Evolutionary conservation across 345 rosid genomes (phyloP), one percentile per base, ranked within the genome.

Genomic region (Abelmoschus esculentus): DNA sequence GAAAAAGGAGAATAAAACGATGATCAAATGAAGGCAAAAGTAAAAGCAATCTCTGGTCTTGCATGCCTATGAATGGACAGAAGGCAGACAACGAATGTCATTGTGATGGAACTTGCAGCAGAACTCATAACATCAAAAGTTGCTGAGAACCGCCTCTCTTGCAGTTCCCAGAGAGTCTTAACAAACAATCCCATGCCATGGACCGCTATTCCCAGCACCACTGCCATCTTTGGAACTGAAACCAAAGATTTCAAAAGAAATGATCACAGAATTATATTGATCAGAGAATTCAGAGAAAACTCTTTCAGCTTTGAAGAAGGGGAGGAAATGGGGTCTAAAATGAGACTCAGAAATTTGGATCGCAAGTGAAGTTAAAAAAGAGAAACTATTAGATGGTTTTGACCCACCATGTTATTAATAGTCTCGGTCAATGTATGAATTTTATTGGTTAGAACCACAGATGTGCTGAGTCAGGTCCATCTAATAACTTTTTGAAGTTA

Each of bases 51-150:
- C 15, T 73, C 79, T 10, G 74, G 61, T 19, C 70, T 61, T 7
- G 74, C 32, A 54, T 77, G 82, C 13, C 28, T 68, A 15, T 79
- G 84, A 26, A 79, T 6, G 67, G 85, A 79, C 34, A 82, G 19
- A 75, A 80, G 57, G 72, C 90, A 83, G 36, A 80, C 55, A 49
- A 81, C 70, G 42, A 83, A 66, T 9, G 83, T 70, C 83, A 71
- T 81, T 62, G 81, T 70, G 40, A 79, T 4, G 26, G 75, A 73
- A 47, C 64, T 29, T 26, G 75, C 38, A 1, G 74, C 86, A 0
- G 83, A 78, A 69, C 70, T 80, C 79, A 75, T 73, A 1, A 73
- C 73, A 31, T 78, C 63, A 9, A 78, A 67, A 14, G 77, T 75
- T 14, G 72, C 44, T 14, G 76, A 56, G 72, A 80, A 77, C 10